Conservation (phyloP, 306 rosid genomes). For the Acmispon strigosus region DNA sequence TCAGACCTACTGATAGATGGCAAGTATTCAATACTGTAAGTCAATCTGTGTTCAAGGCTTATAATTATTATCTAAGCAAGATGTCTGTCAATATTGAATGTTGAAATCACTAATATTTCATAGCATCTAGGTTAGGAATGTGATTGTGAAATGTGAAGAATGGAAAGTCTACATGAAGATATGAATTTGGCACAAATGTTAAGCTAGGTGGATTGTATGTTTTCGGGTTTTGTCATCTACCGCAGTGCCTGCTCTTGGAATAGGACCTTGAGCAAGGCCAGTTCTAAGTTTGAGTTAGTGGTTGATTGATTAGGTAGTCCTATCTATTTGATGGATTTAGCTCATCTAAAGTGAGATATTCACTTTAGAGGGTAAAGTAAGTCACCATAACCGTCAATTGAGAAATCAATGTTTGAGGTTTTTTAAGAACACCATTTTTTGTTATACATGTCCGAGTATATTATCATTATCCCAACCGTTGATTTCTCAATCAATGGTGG, state of each 20-base stretch:
- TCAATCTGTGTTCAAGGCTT: neutral
- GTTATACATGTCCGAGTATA: too few relatives aligned
- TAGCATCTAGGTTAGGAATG: neutral
- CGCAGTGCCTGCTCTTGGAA: neutral
- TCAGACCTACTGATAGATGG: neutral
- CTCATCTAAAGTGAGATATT: too few relatives aligned
- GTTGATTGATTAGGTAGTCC: slow-evolving; percentile 8
- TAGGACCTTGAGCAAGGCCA: slow-evolving; percentile 5
- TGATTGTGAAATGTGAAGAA: neutral
- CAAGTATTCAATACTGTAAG: neutral
- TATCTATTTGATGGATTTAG: too few relatives aligned
- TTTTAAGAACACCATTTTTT: too few relatives aligned
- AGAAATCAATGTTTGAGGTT: too few relatives aligned
- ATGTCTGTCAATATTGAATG: slow-evolving; percentile 1
- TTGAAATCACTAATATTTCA: neutral
- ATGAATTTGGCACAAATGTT: neutral
- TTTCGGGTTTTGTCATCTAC: too few relatives aligned
- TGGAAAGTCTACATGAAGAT: neutral
- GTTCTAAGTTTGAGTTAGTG: neutral
- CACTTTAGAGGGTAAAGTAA: too few relatives aligned
- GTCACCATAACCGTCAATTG: too few relatives aligned
- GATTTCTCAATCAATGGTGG: too few relatives aligned
- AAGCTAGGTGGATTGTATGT: too few relatives aligned
- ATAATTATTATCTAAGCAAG: neutral
- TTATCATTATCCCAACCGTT: too few relatives aligned